These are phyloP conservation scores for Dendrocalamus latiflorus DNA, from an alignment of 202 grass and related monocot genomes.

Conservation along the genomic window DNA sequence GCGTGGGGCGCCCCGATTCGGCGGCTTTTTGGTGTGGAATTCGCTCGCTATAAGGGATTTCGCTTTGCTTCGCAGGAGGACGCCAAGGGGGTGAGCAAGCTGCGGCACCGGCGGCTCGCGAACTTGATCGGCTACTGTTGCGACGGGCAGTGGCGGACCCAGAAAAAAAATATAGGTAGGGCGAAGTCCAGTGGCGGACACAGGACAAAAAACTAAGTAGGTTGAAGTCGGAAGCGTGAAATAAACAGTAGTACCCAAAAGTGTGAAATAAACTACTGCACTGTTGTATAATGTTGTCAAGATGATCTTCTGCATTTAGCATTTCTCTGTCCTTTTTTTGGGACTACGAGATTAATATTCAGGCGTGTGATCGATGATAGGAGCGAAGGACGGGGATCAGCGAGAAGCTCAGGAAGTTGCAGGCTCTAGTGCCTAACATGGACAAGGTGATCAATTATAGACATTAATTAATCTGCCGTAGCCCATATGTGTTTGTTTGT, in stretches of 20 bases:
- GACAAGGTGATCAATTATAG: no score
- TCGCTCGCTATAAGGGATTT: not conserved
- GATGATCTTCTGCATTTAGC: not conserved
- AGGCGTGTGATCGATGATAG: conserved; percentile 20
- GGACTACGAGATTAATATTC: not conserved
- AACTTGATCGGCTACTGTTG: no score
- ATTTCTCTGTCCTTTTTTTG: not conserved
- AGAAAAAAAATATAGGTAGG: no score
- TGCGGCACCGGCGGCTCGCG: no score
- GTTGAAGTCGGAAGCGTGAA: no score
- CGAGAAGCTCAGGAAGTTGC: conserved; percentile 63
- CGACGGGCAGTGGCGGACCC: no score
- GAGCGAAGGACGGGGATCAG: conserved; percentile 60
- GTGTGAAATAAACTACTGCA: no score
- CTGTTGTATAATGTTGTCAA: not conserved
- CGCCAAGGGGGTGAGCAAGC: no score
- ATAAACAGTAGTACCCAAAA: no score
- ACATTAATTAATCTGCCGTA: not conserved
- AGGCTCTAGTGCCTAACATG: conserved; percentile 64
- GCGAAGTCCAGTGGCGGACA: no score
- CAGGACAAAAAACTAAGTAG: no score
- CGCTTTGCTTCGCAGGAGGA: no score
- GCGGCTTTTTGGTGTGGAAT: not conserved
- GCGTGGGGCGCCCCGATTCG: not conserved
- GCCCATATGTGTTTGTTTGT: not conserved